These are phyloP conservation scores for Acanthamoeba divionensis DNA, from an alignment of 208 protist species.

Conservation along the genomic window DNA sequence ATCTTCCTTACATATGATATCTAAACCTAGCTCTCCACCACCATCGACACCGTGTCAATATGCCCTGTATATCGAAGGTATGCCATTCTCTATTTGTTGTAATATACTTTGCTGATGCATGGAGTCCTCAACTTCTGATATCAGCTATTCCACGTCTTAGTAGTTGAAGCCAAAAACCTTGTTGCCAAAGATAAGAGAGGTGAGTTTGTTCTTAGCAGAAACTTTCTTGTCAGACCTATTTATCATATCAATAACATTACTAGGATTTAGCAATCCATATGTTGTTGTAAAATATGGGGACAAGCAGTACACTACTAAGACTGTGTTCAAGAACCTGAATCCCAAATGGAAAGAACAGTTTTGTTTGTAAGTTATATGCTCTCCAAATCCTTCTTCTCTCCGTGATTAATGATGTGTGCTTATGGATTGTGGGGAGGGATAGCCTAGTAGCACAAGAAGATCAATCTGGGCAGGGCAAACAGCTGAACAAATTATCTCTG, in stretches of 20 bases:
- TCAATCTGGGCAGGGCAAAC: too few species aligned
- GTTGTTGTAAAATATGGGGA: constrained; percentile 28
- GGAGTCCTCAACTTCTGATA: background rate
- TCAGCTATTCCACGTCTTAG: too few species aligned
- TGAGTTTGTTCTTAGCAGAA: background rate
- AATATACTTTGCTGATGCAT: background rate
- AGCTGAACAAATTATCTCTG: background rate
- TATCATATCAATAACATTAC: background rate
- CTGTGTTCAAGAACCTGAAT: constrained; percentile 48
- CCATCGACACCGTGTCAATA: background rate
- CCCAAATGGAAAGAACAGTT: constrained; percentile 8
- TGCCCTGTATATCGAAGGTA: background rate
- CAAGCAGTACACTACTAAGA: constrained; percentile 13
- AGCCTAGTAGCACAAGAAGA: too few species aligned
- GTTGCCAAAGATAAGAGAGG: constrained; percentile 3
- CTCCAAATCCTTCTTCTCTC: too few species aligned
- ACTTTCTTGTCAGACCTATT: background rate
- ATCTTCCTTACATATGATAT: background rate
- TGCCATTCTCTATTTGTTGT: background rate
- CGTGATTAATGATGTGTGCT: too few species aligned
- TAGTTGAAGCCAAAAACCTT: constrained; percentile 4
- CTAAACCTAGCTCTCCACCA: background rate
- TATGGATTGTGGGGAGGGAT: too few species aligned
- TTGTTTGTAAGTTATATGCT: background rate
- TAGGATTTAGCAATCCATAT: constrained; percentile 40